Conservation (phyloP, 2,329 filamentous ascomycete species). For the Colletotrichum navitas region DNA sequence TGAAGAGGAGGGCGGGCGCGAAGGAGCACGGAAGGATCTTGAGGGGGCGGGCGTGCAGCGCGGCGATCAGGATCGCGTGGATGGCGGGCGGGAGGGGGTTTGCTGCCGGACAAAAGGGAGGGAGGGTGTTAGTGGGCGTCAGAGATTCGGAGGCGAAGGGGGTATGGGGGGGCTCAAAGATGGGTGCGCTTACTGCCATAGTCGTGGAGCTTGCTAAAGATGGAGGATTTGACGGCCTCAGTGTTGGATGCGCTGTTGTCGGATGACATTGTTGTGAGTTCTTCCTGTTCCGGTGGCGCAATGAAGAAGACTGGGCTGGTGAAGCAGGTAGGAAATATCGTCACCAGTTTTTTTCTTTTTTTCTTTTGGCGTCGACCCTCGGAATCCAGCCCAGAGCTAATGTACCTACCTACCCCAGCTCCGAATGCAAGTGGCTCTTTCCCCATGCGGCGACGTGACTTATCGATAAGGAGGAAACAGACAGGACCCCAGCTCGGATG, state of each 20-base stretch:
- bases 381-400: neutral
- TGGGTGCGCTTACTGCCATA: conserved; percentile 63
- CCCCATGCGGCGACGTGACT: conserved; percentile 26
- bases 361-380: conserved; percentile 5
- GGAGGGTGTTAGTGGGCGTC: conserved; percentile 17
- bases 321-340: conserved; percentile 12
- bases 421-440: neutral
- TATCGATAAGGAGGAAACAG: conserved; percentile 34
- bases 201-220: conserved; percentile 51
- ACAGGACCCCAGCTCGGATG: conserved; percentile 14
- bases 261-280: conserved; percentile 17
- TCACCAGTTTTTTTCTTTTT: conserved; percentile 20
- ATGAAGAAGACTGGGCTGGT: neutral
- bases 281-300: neutral
- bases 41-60: conserved; percentile 68
- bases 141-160: neutral
- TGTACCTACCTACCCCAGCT: neutral
- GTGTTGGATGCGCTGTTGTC: neutral
- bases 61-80: conserved; percentile 67
- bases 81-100: conserved; percentile 67
- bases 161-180: conserved; percentile 2
- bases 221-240: conserved; percentile 16
- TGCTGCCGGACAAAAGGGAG: conserved; percentile 51
- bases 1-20: conserved; percentile 66
- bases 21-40: conserved; percentile 64